Conservation (phyloP, 495 filamentous ascomycete species). For the Lophiostoma macrostomum region DNA sequence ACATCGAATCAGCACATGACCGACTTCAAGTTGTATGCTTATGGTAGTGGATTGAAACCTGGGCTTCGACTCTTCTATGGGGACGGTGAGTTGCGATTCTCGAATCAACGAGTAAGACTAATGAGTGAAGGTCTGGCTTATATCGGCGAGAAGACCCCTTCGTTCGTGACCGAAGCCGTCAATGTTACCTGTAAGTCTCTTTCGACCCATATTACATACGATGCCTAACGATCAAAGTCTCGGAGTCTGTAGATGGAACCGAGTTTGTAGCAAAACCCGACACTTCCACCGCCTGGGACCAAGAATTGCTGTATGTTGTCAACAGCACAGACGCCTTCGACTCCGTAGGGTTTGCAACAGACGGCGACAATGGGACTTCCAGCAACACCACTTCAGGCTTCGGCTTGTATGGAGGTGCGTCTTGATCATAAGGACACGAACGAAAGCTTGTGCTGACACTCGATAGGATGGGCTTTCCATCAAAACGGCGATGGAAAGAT, state of each 20-base stretch:
- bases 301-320: conserved; percentile 16
- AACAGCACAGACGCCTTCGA: conserved; percentile 8
- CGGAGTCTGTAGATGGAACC: conserved; percentile 3
- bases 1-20: too few species aligned
- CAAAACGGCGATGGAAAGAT: background rate
- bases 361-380: background rate
- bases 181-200: conserved; percentile 16
- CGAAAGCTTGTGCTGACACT: conserved; percentile 15
- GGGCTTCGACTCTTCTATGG: conserved; percentile 23
- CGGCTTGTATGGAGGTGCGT: conserved; percentile 24
- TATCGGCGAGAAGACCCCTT: conserved; percentile 7
- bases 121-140: conserved; percentile 18
- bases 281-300: conserved; percentile 1
- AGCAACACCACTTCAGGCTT: conserved; percentile 1
- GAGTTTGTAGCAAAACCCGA: conserved; percentile 17
- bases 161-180: conserved; percentile 12
- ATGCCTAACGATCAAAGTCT: conserved; percentile 6
- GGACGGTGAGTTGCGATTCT: conserved; percentile 2
- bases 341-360: conserved; percentile 10
- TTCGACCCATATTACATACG: background rate
- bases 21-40: too few species aligned
- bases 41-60: too few species aligned
- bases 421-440: conserved; percentile 1
- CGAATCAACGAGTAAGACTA: background rate
- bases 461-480: conserved; percentile 20